A percentile compares a stretch with the other conserved stretches of the same genome.
phyloP scores from a whole-genome alignment of 2,329 filamentous ascomycete genomes.

The Colletotrichum tropicicola region DNA sequence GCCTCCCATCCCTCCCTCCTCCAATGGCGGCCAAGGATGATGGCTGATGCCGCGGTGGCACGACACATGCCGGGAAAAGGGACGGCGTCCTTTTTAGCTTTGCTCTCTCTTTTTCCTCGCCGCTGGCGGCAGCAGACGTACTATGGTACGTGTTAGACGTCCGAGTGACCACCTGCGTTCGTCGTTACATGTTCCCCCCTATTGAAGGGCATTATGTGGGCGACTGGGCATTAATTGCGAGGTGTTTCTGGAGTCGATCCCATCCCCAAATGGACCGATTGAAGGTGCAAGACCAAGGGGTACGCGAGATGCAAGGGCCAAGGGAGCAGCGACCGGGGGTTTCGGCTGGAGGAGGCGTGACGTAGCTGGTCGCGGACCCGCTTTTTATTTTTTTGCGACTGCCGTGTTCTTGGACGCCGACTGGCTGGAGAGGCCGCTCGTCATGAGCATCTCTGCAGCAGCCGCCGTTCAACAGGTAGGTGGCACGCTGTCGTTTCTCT shows the following conservation, averaged over 20 bases:
- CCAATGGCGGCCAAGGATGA: conserved; percentile 16
- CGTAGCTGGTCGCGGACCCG: conserved; percentile 27
- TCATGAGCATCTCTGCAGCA: too few species aligned
- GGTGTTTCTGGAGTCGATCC: conserved; percentile 22
- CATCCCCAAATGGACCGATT: conserved; percentile 18
- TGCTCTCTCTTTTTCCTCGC: conserved; percentile 22
- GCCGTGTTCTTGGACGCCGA: neutral
- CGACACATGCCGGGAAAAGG: conserved; percentile 15
- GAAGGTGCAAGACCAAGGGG: conserved; percentile 23
- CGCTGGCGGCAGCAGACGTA: neutral
- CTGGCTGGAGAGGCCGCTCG: conserved; percentile 1
- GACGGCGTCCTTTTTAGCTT: conserved; percentile 24
- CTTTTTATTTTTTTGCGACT: conserved; percentile 21
- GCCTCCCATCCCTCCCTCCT: too few species aligned
- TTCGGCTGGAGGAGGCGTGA: conserved; percentile 28
- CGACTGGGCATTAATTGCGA: conserved; percentile 11
- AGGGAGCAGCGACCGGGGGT: conserved; percentile 20
- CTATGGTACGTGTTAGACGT: neutral
- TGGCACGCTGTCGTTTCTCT: too few species aligned
- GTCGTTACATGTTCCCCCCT: neutral
- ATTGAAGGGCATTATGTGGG: neutral
- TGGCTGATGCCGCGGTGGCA: conserved; percentile 22
- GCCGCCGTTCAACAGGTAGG: too few species aligned
- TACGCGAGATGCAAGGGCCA: conserved; percentile 28
- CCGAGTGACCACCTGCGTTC: neutral